Percentiles rank a stretch among this genome's conserved stretches.
These are phyloP conservation scores for Fusarium sp. DNA, from an alignment of 2,329 filamentous ascomycete species.

Conservation along the genomic window DNA sequence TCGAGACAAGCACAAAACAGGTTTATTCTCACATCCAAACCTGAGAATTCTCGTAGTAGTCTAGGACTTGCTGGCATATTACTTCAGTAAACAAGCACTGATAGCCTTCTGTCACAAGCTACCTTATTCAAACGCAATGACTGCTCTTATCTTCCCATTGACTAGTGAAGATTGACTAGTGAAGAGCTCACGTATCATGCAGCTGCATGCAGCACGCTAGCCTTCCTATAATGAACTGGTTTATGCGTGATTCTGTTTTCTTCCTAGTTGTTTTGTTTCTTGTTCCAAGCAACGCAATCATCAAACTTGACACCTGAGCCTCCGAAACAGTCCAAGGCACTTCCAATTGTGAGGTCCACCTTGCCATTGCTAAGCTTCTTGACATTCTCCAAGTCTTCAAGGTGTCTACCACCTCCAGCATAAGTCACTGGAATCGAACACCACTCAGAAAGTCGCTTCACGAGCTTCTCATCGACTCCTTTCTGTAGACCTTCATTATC, in stretches of 20 bases:
- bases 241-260: constrained; percentile 15
- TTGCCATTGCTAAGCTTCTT: constrained; percentile 82
- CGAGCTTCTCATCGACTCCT: constrained; percentile 89
- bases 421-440: constrained; percentile 95
- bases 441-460: constrained; percentile 83
- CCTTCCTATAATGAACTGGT: not conserved
- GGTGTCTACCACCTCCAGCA: constrained; percentile 87
- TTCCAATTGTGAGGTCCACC: constrained; percentile 95
- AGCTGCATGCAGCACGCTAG: constrained; percentile 1
- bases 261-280: constrained; percentile 53
- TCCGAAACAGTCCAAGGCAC: constrained; percentile 95
- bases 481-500: constrained; percentile 95
- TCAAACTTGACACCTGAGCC: constrained; percentile 87
- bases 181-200: not conserved
- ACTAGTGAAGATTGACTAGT: not conserved
- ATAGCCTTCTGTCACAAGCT: not conserved
- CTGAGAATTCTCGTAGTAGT: not conserved
- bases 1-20: not conserved
- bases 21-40: not conserved
- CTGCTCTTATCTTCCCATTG: not conserved
- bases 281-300: constrained; percentile 92
- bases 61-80: not conserved
- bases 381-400: constrained; percentile 87
- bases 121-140: not conserved
- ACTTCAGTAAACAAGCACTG: not conserved